Base-by-base conservation (phyloP, 1,284 basidiomycete genomes). In the Sanghuangporus sanghuang region DNA sequence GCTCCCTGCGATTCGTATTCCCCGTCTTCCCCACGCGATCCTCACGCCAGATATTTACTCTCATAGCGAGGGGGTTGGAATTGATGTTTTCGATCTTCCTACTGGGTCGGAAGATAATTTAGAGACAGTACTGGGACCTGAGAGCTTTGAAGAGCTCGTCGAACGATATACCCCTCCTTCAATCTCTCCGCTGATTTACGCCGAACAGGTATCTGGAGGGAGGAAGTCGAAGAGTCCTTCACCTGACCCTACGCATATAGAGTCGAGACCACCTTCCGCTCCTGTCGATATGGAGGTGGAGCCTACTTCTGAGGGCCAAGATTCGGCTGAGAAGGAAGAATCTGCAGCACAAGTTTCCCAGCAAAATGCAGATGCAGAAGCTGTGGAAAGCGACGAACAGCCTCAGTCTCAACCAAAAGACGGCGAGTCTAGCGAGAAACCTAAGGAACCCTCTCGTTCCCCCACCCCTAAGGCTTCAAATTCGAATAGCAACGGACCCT, bases 1-100 rank as follows among this genome's bases (percentile, higher is more conserved):
- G 16, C 36, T 54, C 36, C 32, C 53, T 8, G 27, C 49, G 21
- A 46, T 60, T 14, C 32, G 84, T 56, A 76, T 84, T 64, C 75
- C 86, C 67, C 83, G 85, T 64, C 78, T 91, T 57, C 89, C 90
- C 27, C 91, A 90, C 74, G 87, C 89, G 39, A 79, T 92, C 70
- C 84, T 90, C 69, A 86, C 89, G n/a, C 90, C 89, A 23, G 90
- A 92, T 75, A 78, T 82, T 63, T 91, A 89, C 75, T 87, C 88
- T 49, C 88, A 90, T 74, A 88, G 86, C 72, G 89, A 90, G 71
- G 89, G 89, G n/a, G 84, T 90, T 14, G 52, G 35, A 14, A 27
- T 35, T 48, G 49, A 48, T 52, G 38, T 39, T n/a, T 35, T 57
- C 12, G 36, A 48, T 11, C 14, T 36, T 23, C 16, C 9, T 39